A percentile compares a stretch with the other conserved stretches of the same genome.
Evolutionary conservation across 257 asterid genomes (phyloP).

Genomic region (Pogostemon cablin): DNA sequence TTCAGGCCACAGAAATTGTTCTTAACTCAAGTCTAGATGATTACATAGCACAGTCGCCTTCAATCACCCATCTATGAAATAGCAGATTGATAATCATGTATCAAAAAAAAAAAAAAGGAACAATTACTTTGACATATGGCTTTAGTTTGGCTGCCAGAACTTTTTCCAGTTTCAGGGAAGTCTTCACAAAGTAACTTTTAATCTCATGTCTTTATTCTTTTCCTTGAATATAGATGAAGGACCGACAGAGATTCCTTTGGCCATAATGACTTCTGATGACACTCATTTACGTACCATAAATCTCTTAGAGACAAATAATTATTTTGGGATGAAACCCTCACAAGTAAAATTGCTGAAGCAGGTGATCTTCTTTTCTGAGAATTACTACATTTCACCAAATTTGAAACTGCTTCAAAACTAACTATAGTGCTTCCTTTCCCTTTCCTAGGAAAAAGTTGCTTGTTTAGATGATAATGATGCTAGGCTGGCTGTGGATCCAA

Average conservation of each 20-base stretch:
- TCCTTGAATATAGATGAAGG: constrained; percentile 54
- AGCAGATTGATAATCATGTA: neutral
- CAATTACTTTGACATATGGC: neutral
- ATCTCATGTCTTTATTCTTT: constrained; percentile 25
- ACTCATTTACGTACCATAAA: constrained; percentile 77
- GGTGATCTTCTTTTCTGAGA: constrained; percentile 46
- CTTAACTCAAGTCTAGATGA: constrained; percentile 20
- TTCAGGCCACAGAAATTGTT: neutral
- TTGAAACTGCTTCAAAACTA: constrained; percentile 1
- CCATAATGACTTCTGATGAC: constrained; percentile 98
- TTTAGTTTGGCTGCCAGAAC: neutral
- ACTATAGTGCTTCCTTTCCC: constrained; percentile 23
- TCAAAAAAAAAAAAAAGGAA: neutral
- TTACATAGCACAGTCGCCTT: neutral
- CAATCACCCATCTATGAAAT: constrained; percentile 7
- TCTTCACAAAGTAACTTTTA: constrained; percentile 4
- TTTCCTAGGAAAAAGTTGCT: constrained; percentile 96
- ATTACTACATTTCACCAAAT: constrained; percentile 5
- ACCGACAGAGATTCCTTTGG: constrained; percentile 77
- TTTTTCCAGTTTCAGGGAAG: constrained; percentile 10
- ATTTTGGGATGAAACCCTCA: constrained; percentile 92
- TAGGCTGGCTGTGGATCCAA: constrained; percentile 84
- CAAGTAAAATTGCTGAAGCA: constrained; percentile 91
- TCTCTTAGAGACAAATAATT: constrained; percentile 73
- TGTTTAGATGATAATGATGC: constrained; percentile 98